Conservation (phyloP, 176 grass and related monocot species). For the Musa acuminata region DNA sequence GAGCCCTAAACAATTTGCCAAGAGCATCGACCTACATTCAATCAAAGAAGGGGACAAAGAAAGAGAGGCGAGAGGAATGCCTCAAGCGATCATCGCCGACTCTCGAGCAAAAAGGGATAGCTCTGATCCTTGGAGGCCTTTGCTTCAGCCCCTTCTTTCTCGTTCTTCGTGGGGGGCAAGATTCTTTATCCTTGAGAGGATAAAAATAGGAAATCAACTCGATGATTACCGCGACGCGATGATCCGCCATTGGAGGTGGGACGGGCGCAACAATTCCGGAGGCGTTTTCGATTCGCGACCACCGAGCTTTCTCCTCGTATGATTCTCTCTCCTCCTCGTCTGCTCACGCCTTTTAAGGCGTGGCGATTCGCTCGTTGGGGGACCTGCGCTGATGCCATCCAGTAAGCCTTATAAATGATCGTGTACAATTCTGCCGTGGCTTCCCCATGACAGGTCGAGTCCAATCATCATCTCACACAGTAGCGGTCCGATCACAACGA, state of each 20-base stretch:
- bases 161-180: background rate
- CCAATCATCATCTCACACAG: no score
- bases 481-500: no score
- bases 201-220: background rate
- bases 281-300: background rate
- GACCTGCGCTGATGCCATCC: no score
- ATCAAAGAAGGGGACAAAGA: no score
- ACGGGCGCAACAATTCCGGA: background rate
- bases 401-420: no score
- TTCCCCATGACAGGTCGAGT: no score
- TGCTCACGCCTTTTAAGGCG: background rate
- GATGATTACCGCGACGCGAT: background rate
- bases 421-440: no score
- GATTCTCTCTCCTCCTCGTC: background rate
- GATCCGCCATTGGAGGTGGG: background rate
- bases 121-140: background rate
- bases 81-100: background rate
- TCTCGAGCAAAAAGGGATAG: background rate
- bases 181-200: background rate
- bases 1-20: no score
- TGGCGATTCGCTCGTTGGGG: no score
- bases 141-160: background rate
- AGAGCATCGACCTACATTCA: no score
- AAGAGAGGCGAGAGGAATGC: background rate
- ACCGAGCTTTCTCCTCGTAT: background rate